These are phyloP conservation scores for Esteya vermicola DNA, from an alignment of 2,329 filamentous ascomycete genomes.

Conservation along the genomic window DNA sequence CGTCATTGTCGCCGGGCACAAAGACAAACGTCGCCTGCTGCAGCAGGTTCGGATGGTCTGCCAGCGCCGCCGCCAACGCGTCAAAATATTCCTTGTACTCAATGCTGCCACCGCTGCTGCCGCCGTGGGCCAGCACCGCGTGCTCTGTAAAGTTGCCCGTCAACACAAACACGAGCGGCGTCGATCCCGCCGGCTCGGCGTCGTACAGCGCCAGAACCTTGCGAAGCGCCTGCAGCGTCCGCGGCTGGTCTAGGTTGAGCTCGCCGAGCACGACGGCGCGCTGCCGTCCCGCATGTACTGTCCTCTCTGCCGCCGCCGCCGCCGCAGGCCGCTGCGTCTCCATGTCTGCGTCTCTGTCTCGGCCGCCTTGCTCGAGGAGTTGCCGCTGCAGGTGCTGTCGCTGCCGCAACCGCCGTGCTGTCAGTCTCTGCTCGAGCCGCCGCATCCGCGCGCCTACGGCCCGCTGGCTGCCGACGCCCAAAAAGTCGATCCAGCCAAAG, in stretches of 20 bases:
- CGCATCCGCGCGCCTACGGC: conserved; percentile 75
- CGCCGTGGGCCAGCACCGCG: conserved; percentile 51
- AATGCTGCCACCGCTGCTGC: conserved; percentile 67
- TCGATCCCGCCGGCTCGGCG: conserved; percentile 43
- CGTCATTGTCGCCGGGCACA: conserved; percentile 91
- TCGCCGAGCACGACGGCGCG: conserved; percentile 70
- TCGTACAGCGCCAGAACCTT: conserved; percentile 68
- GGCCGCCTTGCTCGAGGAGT: too few relatives aligned
- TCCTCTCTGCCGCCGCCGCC: too few relatives aligned
- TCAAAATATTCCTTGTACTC: conserved; percentile 98
- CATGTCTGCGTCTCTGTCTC: background rate
- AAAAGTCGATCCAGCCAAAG: conserved; percentile 95
- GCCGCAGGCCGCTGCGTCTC: too few relatives aligned
- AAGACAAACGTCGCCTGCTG: conserved; percentile 76
- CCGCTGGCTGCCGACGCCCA: conserved; percentile 80
- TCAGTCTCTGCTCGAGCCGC: conserved; percentile 60
- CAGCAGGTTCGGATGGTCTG: conserved; percentile 72
- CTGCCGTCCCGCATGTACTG: conserved; percentile 30
- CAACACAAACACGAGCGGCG: conserved; percentile 68
- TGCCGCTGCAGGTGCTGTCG: conserved; percentile 10
- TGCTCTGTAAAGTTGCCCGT: conserved; percentile 69
- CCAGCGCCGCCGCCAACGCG: conserved; percentile 63
- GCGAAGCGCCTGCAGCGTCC: conserved; percentile 65
- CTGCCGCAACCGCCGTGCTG: conserved; percentile 47
- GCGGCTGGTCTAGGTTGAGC: conserved; percentile 71